A percentile compares a stretch with the other conserved stretches of the same genome.
These are phyloP conservation scores for Ophiostoma himal-ulmi DNA, from an alignment of 2,329 filamentous ascomycete genomes.

Conservation along the genomic window DNA sequence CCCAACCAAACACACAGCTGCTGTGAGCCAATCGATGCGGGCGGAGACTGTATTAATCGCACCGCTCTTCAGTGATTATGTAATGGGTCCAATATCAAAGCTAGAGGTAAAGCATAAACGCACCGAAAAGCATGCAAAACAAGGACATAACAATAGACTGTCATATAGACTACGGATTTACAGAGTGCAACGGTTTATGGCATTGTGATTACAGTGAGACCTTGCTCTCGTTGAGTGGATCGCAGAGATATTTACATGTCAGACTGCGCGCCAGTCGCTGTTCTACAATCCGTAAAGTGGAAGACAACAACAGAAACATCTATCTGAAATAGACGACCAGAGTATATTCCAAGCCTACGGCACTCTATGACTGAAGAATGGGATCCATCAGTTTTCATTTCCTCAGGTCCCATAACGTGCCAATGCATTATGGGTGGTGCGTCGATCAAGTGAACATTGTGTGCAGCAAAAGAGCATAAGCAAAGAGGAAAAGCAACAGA, in stretches of 20 bases:
- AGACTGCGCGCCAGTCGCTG: background rate
- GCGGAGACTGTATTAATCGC: background rate
- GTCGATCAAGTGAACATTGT: no score
- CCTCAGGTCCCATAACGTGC: no score
- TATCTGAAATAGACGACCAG: background rate
- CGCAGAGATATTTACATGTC: background rate
- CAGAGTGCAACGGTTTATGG: background rate
- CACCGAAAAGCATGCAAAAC: background rate
- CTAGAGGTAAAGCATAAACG: no score
- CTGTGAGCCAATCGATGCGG: background rate
- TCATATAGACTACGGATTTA: background rate
- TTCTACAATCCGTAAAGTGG: background rate
- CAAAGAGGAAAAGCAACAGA: background rate
- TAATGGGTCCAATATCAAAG: background rate
- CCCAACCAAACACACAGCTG: constrained; percentile 11
- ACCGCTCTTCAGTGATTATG: background rate
- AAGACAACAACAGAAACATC: background rate
- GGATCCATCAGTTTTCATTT: no score
- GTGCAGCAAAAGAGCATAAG: no score
- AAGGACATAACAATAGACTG: background rate
- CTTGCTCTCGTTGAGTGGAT: background rate
- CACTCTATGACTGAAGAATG: no score
- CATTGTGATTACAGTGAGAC: background rate
- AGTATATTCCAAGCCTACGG: no score
- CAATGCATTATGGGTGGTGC: no score